A percentile compares a stretch with the other conserved stretches of the same genome.
phyloP scores from a whole-genome alignment of 768 basidiomycete species.

The Amyloporia xantha region DNA sequence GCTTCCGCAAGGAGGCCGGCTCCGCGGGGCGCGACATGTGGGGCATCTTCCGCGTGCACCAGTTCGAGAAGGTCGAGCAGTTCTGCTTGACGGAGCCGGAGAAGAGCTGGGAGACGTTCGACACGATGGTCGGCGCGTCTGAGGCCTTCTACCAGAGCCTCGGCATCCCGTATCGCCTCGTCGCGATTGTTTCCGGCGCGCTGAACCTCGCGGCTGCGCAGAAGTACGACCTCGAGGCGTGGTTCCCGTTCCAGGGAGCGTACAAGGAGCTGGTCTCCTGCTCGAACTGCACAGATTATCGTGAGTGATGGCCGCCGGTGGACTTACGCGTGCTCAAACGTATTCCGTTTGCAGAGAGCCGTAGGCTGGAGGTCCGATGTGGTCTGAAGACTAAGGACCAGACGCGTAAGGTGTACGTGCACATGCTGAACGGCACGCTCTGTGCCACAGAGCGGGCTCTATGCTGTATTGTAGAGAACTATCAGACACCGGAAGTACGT shows the following conservation, averaged over 20 bases:
- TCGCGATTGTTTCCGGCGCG: slow-evolving; percentile 93
- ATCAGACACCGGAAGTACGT: slow-evolving; percentile 89
- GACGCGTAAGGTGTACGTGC: slow-evolving; percentile 87
- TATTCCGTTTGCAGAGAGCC: slow-evolving; percentile 56
- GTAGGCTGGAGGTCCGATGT: slow-evolving; percentile 88
- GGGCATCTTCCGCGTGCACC: slow-evolving; percentile 99
- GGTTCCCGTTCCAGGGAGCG: slow-evolving; percentile 96
- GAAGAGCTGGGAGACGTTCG: slow-evolving; percentile 91
- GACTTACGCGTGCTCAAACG: not conserved
- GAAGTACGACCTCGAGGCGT: slow-evolving; percentile 97
- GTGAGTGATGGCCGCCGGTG: slow-evolving; percentile 43
- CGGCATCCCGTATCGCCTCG: slow-evolving; percentile 85
- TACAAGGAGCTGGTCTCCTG: slow-evolving; percentile 98
- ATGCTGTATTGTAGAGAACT: slow-evolving; percentile 98
- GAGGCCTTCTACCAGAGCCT: slow-evolving; percentile 97
- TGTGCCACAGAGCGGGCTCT: slow-evolving; percentile 96
- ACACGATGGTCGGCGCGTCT: slow-evolving; percentile 82
- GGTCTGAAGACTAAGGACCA: slow-evolving; percentile 90
- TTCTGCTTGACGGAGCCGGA: slow-evolving; percentile 94
- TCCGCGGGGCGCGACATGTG: slow-evolving; percentile 97
- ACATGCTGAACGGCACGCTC: slow-evolving; percentile 98
- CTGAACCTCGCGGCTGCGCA: slow-evolving; percentile 95
- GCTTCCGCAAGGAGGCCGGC: slow-evolving; percentile 99
- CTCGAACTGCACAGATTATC: slow-evolving; percentile 99
- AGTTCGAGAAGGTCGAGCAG: slow-evolving; percentile 98